Percentiles rank a stretch among this genome's conserved stretches.
These are phyloP conservation scores for Simmondsia chinensis DNA, from an alignment of 148 eudicot genomes.

Conservation along the genomic window DNA sequence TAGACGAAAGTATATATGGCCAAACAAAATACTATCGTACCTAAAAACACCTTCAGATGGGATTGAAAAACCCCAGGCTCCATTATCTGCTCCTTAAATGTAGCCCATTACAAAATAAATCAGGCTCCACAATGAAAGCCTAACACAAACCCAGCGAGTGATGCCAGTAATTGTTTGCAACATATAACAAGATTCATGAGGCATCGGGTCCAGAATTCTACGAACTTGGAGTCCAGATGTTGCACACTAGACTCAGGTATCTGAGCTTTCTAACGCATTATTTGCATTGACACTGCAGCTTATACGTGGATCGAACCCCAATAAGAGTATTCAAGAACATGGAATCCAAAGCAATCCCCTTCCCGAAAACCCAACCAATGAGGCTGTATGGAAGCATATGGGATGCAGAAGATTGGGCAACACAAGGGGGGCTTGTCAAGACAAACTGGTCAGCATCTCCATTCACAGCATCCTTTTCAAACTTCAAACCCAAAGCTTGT, in stretches of 20 bases:
- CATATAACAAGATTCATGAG: no score
- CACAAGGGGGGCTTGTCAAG: slow-evolving; percentile 21
- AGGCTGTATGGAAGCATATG: slow-evolving; percentile 21
- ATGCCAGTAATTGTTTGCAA: no score
- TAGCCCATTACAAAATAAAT: no score
- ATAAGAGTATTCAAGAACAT: slow-evolving; percentile 18
- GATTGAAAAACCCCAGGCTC: no score
- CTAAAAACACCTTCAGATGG: no score
- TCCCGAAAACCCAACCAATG: slow-evolving; percentile 20
- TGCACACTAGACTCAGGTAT: background rate
- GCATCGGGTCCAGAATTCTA: no score
- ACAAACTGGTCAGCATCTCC: slow-evolving; percentile 22
- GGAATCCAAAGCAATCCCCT: slow-evolving; percentile 13
- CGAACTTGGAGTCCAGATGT: no score
- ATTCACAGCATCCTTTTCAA: slow-evolving; percentile 12
- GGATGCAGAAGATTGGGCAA: slow-evolving; percentile 26
- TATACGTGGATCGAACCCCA: slow-evolving; percentile 16
- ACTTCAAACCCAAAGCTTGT: slow-evolving; percentile 12
- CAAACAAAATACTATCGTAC: no score
- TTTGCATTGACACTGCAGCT: slow-evolving; percentile 1
- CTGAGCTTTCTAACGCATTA: background rate
- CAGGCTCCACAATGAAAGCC: no score
- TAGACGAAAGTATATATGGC: no score
- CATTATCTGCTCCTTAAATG: no score
- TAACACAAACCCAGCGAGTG: no score